Conservation (phyloP, 768 basidiomycete species). For the Tricholoma saponaceum region DNA sequence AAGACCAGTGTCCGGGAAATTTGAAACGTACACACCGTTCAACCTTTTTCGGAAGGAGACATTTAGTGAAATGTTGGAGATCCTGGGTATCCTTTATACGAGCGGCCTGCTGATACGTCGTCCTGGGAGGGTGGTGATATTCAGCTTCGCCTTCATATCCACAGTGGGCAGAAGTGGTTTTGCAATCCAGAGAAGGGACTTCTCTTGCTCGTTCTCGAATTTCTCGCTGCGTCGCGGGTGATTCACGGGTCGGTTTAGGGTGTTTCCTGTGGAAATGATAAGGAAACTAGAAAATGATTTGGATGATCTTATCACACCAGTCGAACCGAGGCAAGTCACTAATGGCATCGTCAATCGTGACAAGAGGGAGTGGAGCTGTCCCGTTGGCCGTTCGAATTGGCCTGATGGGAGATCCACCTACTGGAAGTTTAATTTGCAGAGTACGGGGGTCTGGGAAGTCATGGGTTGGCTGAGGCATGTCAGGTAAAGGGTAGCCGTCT, state of each 20-base stretch:
- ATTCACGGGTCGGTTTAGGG: conserved; percentile 20
- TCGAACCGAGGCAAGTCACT: conserved; percentile 69
- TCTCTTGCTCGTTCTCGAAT: conserved; percentile 15
- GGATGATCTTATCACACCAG: conserved; percentile 43
- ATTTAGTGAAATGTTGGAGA: conserved; percentile 67
- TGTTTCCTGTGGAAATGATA: conserved; percentile 28
- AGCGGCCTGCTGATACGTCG: conserved; percentile 44
- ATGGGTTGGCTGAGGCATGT: conserved; percentile 54
- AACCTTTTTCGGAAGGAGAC: conserved; percentile 46
- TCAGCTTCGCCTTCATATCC: conserved; percentile 28
- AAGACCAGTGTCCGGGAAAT: neutral
- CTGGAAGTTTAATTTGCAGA: conserved; percentile 50
- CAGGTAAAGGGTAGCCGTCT: conserved; percentile 38
- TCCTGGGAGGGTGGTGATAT: conserved; percentile 33
- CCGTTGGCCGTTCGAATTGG: conserved; percentile 48
- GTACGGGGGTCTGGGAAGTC: conserved; percentile 39
- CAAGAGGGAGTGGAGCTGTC: conserved; percentile 49
- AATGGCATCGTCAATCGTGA: conserved; percentile 72
- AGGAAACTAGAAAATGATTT: neutral
- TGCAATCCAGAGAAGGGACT: conserved; percentile 35
- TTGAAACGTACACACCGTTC: conserved; percentile 43
- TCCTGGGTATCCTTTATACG: conserved; percentile 41
- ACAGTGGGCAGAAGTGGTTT: conserved; percentile 27
- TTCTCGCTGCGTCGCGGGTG: conserved; percentile 13
- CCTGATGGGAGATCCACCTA: conserved; percentile 27